These are phyloP conservation scores for Musa beccarii DNA, from an alignment of 176 grass and related monocot genomes.

Conservation along the genomic window DNA sequence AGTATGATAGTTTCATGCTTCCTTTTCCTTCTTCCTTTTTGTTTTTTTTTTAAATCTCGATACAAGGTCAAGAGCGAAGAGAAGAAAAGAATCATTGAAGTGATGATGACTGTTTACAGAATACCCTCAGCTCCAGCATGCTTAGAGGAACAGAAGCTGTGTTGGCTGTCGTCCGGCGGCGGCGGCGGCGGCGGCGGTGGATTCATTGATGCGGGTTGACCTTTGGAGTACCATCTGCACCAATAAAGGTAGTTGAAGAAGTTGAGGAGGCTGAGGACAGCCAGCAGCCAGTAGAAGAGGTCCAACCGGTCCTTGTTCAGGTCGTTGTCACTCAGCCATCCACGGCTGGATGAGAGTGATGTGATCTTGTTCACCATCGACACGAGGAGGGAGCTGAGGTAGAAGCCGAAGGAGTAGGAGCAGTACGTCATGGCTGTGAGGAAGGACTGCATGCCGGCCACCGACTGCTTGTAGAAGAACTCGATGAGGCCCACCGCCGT, in stretches of 20 bases:
- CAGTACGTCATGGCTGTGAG: constrained; percentile 13
- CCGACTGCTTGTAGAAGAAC: constrained; percentile 18
- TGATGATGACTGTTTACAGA: background rate
- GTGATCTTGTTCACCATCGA: constrained; percentile 14
- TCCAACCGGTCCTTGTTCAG: constrained; percentile 10
- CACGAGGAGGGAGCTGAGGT: constrained; percentile 10
- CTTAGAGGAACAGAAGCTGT: background rate
- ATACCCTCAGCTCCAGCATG: background rate
- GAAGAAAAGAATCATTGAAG: background rate
- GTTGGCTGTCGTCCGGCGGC: background rate
- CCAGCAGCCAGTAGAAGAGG: constrained; percentile 16
- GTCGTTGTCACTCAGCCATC: constrained; percentile 12
- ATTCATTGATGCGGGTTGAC: background rate
- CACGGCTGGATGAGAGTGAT: background rate
- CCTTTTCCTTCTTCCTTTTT: no score
- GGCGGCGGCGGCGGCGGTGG: background rate
- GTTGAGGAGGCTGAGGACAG: constrained; percentile 3
- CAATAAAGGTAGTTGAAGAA: constrained; percentile 6
- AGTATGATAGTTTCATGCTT: no score
- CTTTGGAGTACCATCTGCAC: background rate
- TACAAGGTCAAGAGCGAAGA: no score
- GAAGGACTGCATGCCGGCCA: constrained; percentile 3
- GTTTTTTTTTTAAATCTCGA: no score
- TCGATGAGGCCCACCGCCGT: constrained; percentile 7
- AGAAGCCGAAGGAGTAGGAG: constrained; percentile 18